A percentile compares a stretch with the other conserved stretches of the same genome.
phyloP scores from a whole-genome alignment of 768 basidiomycete genomes.

The Gautieria morchelliformis region DNA sequence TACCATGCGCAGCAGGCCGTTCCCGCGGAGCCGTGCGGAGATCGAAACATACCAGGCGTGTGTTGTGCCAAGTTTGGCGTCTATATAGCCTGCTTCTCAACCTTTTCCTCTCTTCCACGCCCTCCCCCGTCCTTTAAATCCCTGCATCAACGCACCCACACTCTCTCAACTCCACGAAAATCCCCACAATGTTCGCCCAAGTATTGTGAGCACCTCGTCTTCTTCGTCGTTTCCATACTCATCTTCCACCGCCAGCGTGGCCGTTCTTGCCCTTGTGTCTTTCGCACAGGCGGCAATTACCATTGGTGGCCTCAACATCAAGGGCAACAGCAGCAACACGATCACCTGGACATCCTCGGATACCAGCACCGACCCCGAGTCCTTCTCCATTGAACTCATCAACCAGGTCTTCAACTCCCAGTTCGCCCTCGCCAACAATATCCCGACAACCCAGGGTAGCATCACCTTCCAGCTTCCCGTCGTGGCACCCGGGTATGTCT shows the following conservation, averaged over 20 bases:
- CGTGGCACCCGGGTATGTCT: neutral
- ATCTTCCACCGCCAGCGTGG: neutral
- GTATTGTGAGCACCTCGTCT: neutral
- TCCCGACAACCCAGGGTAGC: neutral
- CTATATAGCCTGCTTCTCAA: neutral
- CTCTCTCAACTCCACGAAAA: neutral
- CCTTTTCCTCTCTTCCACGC: neutral
- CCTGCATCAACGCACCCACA: neutral
- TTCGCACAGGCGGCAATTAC: slow-evolving; percentile 4
- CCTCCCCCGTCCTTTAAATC: neutral
- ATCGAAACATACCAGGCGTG: neutral
- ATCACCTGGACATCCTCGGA: slow-evolving; percentile 3
- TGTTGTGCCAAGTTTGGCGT: neutral
- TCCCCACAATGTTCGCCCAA: neutral
- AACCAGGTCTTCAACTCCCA: neutral
- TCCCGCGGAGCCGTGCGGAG: neutral
- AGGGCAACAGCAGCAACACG: neutral
- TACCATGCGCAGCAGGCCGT: no score
- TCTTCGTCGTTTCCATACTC: neutral
- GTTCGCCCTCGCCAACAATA: slow-evolving; percentile 5
- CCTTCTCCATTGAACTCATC: slow-evolving; percentile 1
- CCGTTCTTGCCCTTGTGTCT: slow-evolving; percentile 4
- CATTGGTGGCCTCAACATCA: neutral
- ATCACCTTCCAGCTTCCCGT: neutral
- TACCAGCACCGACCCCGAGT: neutral